Evolutionary conservation across 306 rosid species (phyloP), one percentile per base, ranked within the genome.

Genomic region (Boehmeria nivea): DNA sequence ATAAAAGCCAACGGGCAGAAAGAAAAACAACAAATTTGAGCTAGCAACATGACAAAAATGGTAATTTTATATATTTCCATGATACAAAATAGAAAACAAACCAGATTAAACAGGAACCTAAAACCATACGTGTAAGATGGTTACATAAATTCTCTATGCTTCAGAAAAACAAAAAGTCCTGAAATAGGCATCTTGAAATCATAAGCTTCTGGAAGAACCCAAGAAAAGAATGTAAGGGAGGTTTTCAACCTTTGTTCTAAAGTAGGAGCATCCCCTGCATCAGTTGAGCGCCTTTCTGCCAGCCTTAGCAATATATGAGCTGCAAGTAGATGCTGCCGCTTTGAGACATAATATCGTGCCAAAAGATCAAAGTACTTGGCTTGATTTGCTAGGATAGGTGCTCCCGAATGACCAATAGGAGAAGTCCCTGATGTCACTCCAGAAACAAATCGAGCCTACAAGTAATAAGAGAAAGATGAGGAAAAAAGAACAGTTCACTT

Each of bases 301-400:
- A 91, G 65, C 70, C 93, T 73, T 43, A 85, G 68, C 80, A 91
- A 71, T 23, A 88, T 83, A 62, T 81, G 93, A 75, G 99, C 96
- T 38, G 99, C 99, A 68, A 87, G 99, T 68, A 85, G 52, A 74
- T 87, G 96, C 64, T 91, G 95, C 67, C 94, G 83, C 76, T 87
- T 91, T 74, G 76, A 64, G 60, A 87, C 93, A 69, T 91, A 87
- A 67, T 87, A 91, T 19, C 83, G 89, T 33, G 96, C 99, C 79
- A 91, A 71, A 54, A 91, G 96, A 60, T 91, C 99, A 75, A 68
- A 82, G 72, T 75, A 84, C 63, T 87, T 87, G 70, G 72, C 78
- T 69, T 87, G 85, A 71, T 78, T 77, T 38, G 93, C 68, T 13
- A 77, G 69, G 70, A 79, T 64, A 44, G 78, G 61, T 56, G 82